Base-by-base conservation (phyloP, 768 basidiomycete species). In the Neoboletus brunneissimus region DNA sequence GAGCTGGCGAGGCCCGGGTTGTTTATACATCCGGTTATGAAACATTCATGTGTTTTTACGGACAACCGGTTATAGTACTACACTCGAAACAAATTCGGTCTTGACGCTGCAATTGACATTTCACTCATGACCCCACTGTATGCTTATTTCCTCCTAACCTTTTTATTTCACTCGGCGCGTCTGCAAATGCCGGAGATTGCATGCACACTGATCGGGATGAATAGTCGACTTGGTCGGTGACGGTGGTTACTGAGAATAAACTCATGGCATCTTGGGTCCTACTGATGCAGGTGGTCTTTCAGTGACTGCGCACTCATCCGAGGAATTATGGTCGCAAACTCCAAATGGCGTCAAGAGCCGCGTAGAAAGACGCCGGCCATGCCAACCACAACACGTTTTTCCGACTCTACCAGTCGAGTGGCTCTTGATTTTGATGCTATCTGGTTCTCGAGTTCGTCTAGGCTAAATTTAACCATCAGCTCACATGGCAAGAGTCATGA, bases 31-130 rank as follows among this genome's bases (percentile, higher is more conserved):
- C 44, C 56, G 57, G 66, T 5, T 41, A 47, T 48, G 54, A 47
- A 48, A 48, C 48, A 55, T 42, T 47, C 67, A 69, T 62, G 66
- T 67, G 67, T 67, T 67, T 66, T 54, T 51, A 18, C 45, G 51
- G 47, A 34, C 27, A 37, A 23, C 57, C 55, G 61, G 53, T 10
- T 32, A 35, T n/a, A n/a, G n/a, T 41, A 34, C 32, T 12, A 11
- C 10, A 34, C 23, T 34, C 15, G 20, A 12, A 44, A 29, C 37
- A 44, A 34, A 34, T 25, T 51, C n/a, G 34, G 34, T n/a, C 37
- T 38, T 13, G 38, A 40, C n/a, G 10, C 20, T 16, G 9, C n/a
- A 8, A 20, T 8, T 16, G 37, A 38, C 5, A 10, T 29, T 16
- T 43, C 23, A 23, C 13, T 22, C n/a, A n/a, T 27, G 23, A 23